These are phyloP conservation scores for Passiflora organensis DNA, from an alignment of 345 rosid genomes.

Conservation along the genomic window DNA sequence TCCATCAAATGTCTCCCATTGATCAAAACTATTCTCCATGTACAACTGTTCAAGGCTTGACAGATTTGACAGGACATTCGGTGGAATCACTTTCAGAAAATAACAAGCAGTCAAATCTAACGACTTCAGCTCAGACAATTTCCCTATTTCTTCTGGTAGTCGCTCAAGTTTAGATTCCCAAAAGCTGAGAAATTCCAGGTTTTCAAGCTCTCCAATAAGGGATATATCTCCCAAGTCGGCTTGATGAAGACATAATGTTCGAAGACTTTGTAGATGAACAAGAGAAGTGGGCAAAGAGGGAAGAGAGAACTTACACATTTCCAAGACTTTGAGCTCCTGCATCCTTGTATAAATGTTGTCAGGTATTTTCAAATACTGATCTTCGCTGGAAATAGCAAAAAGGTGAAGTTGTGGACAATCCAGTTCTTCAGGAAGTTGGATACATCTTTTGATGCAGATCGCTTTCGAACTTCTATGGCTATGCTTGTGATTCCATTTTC, in stretches of 20 bases:
- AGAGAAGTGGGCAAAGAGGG: slow-evolving; percentile 5
- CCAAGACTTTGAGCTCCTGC: slow-evolving; percentile 11
- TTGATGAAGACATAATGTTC: background rate
- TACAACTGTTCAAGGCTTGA: slow-evolving; percentile 27
- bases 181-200: slow-evolving; percentile 30
- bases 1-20: slow-evolving; percentile 25
- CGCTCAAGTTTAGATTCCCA: slow-evolving; percentile 7
- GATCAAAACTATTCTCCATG: slow-evolving; percentile 12
- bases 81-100: slow-evolving; percentile 21
- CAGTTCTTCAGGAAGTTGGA: slow-evolving; percentile 2
- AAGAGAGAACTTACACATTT: background rate
- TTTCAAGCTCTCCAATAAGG: slow-evolving; percentile 12
- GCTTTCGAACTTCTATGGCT: background rate
- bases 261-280: background rate
- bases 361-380: background rate
- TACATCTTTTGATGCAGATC: background rate
- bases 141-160: slow-evolving; percentile 19
- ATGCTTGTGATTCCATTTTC: background rate
- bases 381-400: background rate
- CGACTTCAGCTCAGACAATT: slow-evolving; percentile 13
- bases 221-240: background rate
- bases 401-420: slow-evolving; percentile 7
- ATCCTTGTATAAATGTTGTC: background rate
- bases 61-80: slow-evolving; percentile 23
- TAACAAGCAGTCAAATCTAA: slow-evolving; percentile 23